Evolutionary conservation across 768 basidiomycete species (phyloP), one percentile per base, ranked within the genome.

Genomic region (Lentinus brumalis): DNA sequence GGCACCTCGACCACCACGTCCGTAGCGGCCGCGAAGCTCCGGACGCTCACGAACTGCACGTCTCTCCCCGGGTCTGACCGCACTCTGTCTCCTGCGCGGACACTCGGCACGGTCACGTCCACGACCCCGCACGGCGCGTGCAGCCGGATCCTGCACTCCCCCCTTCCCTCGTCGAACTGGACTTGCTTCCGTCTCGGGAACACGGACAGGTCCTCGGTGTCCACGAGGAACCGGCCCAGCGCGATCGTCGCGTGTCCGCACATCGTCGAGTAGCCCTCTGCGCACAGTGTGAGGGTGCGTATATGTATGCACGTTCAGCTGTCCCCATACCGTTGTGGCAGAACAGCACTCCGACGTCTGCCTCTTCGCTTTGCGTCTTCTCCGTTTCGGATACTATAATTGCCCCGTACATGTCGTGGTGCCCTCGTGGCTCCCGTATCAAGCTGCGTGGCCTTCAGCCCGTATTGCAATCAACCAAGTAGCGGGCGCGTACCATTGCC

Each of bases 181-280:
- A 76, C 63, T n/a, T 58, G 35, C 21, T 65, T 50, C 26, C 77
- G 70, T 21, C 59, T 55, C 46, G 76, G 76, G 51, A 77, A 78
- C 15, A 76, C 47, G 5, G 44, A 45, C 10, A 61, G 50, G 57
- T 75, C 74, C n/a, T 72, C 67, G 9, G 76, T 77, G 57, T 78
- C 77, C 35, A 78, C 66, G 5, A 78, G 66, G 56, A 78, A 76
- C 10, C 77, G 74, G 4, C 77, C 77, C 0, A 78, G 74, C 18
- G 77, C 76, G 35, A 78, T 74, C 5, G 76, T 77, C 8, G 76
- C 77, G 54, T 78, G 77, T 0, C 77, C 77, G 50, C 77, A 78
- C 77, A 78, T 78, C 9, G 77, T 77, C 12, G 76, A 77, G 62
- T 76, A 78, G 0, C 77, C 77, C 67, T 77, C 77, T 77, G 52